phyloP scores from a whole-genome alignment of 768 basidiomycete genomes.

The Auricularia sp. region DNA sequence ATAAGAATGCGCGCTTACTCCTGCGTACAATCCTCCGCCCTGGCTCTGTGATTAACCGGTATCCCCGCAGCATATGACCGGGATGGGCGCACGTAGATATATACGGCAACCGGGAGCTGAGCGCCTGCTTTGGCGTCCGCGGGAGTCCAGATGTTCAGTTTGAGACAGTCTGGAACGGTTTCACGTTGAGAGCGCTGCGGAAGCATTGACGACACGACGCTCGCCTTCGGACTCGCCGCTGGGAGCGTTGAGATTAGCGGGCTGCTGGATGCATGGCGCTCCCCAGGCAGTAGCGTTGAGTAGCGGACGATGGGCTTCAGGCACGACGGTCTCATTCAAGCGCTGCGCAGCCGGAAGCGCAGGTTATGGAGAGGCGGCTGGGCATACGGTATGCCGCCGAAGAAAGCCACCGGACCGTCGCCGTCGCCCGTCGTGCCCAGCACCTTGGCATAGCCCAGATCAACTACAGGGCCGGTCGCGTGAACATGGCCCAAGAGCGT shows the following conservation, averaged over 20 bases:
- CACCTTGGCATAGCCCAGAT: constrained; percentile 31
- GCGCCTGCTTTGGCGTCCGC: constrained; percentile 23
- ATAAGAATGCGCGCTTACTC: constrained; percentile 12
- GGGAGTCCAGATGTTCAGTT: constrained; percentile 34
- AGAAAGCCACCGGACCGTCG: constrained; percentile 28
- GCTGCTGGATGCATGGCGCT: constrained; percentile 34
- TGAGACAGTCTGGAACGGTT: constrained; percentile 28
- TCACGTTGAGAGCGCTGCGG: neutral
- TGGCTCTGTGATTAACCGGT: constrained; percentile 6
- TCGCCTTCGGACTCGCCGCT: constrained; percentile 36
- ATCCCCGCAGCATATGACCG: too few relatives aligned
- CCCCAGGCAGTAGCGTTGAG: constrained; percentile 36
- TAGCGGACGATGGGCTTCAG: constrained; percentile 14
- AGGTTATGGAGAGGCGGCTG: constrained; percentile 41
- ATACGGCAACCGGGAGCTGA: constrained; percentile 32
- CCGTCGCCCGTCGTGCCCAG: constrained; percentile 31
- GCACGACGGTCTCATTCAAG: constrained; percentile 23
- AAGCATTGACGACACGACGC: constrained; percentile 2
- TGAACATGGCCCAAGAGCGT: too few relatives aligned
- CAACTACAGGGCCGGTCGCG: constrained; percentile 24
- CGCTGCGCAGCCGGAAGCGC: constrained; percentile 31
- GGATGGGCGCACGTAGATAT: constrained; percentile 27
- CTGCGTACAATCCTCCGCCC: constrained; percentile 33
- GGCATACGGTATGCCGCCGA: constrained; percentile 43
- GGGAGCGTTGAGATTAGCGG: constrained; percentile 24